Percentiles rank a stretch among this genome's conserved stretches.
These are phyloP conservation scores for Heritiera littoralis DNA, from an alignment of 345 rosid genomes.

Conservation along the genomic window DNA sequence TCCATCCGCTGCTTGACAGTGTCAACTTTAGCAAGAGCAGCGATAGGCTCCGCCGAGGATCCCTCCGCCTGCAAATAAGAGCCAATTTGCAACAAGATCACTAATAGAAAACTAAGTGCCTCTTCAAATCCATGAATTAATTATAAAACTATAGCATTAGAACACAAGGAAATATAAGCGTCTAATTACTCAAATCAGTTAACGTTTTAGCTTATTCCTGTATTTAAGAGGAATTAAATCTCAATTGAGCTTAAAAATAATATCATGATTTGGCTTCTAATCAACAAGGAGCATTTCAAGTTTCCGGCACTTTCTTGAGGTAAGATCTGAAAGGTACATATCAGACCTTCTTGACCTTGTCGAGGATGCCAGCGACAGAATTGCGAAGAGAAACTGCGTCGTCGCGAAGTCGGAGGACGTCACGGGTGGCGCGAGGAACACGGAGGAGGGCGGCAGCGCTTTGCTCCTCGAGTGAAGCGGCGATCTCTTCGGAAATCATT, in stretches of 20 bases:
- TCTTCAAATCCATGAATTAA: conserved; percentile 4
- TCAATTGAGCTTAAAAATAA: background rate
- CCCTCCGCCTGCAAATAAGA: conserved; percentile 77
- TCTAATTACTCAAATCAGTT: background rate
- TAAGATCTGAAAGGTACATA: background rate
- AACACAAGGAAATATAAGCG: background rate
- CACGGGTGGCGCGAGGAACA: conserved; percentile 93
- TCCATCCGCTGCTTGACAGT: conserved; percentile 98
- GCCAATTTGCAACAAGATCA: conserved; percentile 8
- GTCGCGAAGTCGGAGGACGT: conserved; percentile 86
- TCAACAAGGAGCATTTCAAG: background rate
- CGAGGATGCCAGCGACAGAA: conserved; percentile 78
- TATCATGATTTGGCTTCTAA: background rate
- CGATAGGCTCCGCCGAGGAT: conserved; percentile 86
- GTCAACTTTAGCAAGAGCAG: conserved; percentile 92
- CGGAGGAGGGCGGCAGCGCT: conserved; percentile 85
- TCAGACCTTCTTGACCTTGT: conserved; percentile 83
- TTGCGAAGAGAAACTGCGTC: conserved; percentile 85
- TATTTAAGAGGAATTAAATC: background rate
- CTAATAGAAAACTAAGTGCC: background rate
- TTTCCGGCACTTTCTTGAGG: background rate
- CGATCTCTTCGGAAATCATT: conserved; percentile 95
- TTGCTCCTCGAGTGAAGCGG: conserved; percentile 95
- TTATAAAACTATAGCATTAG: background rate
- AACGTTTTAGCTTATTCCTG: background rate